Evolutionary conservation across 2,329 filamentous ascomycete genomes (phyloP), one percentile per base, ranked within the genome.

Genomic region (Arthroderma sp.): DNA sequence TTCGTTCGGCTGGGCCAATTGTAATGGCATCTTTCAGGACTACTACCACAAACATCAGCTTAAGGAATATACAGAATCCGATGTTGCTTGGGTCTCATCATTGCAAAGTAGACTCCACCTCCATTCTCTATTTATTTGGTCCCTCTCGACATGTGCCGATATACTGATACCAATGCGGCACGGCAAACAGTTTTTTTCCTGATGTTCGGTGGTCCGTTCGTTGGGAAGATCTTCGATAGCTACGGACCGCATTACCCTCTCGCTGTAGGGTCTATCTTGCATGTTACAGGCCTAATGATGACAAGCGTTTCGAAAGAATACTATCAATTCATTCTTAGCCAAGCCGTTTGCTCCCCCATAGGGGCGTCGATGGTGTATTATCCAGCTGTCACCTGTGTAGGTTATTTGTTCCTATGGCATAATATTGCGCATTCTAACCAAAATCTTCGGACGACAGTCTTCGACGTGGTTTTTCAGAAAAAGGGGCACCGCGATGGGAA

Each of bases 271-370:
- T 68, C 66, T 2, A 61, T 76, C 42, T 54, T 77, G 44, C 72
- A 76, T 47, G 70, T 81, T 10, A 73, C 81, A 44, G 72, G 74
- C 2, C 54, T 81, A 4, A 80, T 82, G 74, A 79, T 81, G 75
- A 67, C 74, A 0, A 73, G 68, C 5, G 58, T 81, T 46, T 78
- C 66, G 43, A 71, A 62, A 0, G 52, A 73, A 45, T 76, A 74
- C 55, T 76, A 70, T 49, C 73, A 75, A 33, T 70, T 75, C 53
- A 57, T 76, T 31, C 56, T 62, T 1, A 55, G 54, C 2, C 55
- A 61, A 40, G 57, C 68, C 4, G 57, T 75, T 3, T 74, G 71
- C 54, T 70, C 69, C 10, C 64, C 70, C 38, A 65, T 71, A 36
- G 72, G 72, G 0, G 64, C 70, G 5, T 65, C 64, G 29, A 61